Evolutionary conservation across 805 yeast species (phyloP), one percentile per base, ranked within the genome.

Genomic region (Cephaloascus albidus): DNA sequence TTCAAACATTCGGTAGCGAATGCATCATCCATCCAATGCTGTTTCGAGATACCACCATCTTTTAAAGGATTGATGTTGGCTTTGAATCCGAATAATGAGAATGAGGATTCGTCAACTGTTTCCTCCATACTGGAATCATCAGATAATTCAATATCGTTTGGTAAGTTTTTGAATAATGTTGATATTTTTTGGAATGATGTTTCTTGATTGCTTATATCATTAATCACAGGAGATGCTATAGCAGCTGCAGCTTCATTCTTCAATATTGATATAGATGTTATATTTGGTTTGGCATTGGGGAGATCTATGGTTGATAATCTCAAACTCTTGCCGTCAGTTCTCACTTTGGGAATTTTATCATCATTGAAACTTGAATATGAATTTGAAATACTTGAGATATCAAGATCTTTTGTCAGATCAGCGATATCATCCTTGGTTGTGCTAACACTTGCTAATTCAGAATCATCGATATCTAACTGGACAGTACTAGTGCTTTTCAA

Each of bases 11-110:
- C 93, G 6, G 81, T 74, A 0, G 95, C 95, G 43, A 87, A 85
- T 33, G 90, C 85, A 61, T 90, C 97, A 51, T 89, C 87, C 86
- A 90, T 81, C 98, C 98, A 90, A 55, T 87, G 90, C 53, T 87
- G 90, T 43, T 75, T 74, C 2, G 83, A 78, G 3, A 81, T 68
- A 1, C 82, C 78, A 32, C 73, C 73, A 33, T 53, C 58, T 43
- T 67, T 67, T 40, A 67, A 55, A 1, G 73, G 73, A 38, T 67
- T 67, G 36, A 18, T 12, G 23, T 17, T 34, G 6, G 26, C 23
- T 16, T 18, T 34, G 23, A 34, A 18, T 8, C 32, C 18, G 19
- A 20, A 36, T 5, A 26, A 8, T 6, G 38, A 36, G 14, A 17
- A 36, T 10, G 16, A 14, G 32, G 38, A 20, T 6, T 23, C 19